Evolutionary conservation across 768 basidiomycete species (phyloP).

Genomic region (Mycena vitilis): DNA sequence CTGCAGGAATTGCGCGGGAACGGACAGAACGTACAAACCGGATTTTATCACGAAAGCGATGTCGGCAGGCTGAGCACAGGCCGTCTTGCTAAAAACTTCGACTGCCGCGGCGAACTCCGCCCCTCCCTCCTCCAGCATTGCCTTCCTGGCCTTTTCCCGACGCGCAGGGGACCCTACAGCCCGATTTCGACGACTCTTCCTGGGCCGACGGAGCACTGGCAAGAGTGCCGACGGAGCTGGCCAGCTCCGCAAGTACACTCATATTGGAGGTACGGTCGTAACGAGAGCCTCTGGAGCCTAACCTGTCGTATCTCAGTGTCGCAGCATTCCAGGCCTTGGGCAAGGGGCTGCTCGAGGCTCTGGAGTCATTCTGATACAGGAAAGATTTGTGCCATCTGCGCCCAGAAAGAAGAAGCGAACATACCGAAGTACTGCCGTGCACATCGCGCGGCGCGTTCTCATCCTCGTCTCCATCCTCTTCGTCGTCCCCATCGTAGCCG

Average conservation of each 20-base stretch:
- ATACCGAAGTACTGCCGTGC: not conserved
- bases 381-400: not conserved
- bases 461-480: not conserved
- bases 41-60: too few species aligned
- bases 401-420: not conserved
- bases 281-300: not conserved
- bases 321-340: not conserved
- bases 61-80: too few species aligned
- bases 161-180: constrained; percentile 1
- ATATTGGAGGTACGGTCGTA: not conserved
- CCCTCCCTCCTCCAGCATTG: constrained; percentile 4
- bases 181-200: not conserved
- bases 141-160: constrained; percentile 1
- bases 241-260: not conserved
- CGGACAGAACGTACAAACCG: too few species aligned
- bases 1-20: too few species aligned
- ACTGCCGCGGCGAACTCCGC: constrained; percentile 3
- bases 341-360: not conserved
- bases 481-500: not conserved
- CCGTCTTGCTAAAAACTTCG: constrained; percentile 11
- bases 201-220: not conserved
- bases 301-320: not conserved
- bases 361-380: constrained; percentile 2
- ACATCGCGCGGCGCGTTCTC: too few species aligned
- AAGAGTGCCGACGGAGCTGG: constrained; percentile 2